A percentile compares a stretch with the other conserved stretches of the same genome.
Conservation (phyloP, 1,284 basidiomycete species). For the Cystobasidium slooffiae region DNA sequence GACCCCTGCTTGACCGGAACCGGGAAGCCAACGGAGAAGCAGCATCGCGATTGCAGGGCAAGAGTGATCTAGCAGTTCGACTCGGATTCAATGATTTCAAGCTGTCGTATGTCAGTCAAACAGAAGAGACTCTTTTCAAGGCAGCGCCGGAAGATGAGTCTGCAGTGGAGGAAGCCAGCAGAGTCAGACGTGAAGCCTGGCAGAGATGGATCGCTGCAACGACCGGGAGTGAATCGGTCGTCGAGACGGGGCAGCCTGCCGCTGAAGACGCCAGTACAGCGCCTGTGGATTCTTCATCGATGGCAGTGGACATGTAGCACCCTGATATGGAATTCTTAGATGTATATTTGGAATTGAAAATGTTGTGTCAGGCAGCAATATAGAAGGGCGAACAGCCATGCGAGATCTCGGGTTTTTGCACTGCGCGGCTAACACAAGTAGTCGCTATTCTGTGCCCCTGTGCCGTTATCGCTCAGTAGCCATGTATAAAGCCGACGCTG, state of each 20-base stretch:
- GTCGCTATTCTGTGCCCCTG: too few species aligned
- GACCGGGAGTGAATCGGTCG: background rate
- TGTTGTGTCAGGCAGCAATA: too few species aligned
- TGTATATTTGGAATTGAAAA: background rate
- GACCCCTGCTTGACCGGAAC: constrained; percentile 71
- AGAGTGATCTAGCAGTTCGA: constrained; percentile 34
- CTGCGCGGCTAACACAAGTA: too few species aligned
- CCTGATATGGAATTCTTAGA: background rate
- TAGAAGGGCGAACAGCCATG: too few species aligned
- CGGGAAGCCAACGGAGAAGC: constrained; percentile 23
- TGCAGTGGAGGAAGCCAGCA: constrained; percentile 2
- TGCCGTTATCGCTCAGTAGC: too few species aligned
- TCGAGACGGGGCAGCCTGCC: background rate
- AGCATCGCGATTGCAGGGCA: constrained; percentile 13
- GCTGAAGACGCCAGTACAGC: background rate
- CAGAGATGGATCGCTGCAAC: constrained; percentile 28
- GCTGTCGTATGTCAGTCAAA: constrained; percentile 57
- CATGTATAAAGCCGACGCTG: too few species aligned
- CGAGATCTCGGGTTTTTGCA: too few species aligned
- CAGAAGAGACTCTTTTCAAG: constrained; percentile 53
- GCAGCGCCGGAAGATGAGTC: constrained; percentile 4
- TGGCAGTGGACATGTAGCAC: constrained; percentile 8
- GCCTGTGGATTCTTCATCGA: background rate
- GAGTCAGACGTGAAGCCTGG: constrained; percentile 31
- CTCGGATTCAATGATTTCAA: constrained; percentile 56